phyloP scores from a whole-genome alignment of 78 protist genomes.

The Cavenderia fasciculata region DNA sequence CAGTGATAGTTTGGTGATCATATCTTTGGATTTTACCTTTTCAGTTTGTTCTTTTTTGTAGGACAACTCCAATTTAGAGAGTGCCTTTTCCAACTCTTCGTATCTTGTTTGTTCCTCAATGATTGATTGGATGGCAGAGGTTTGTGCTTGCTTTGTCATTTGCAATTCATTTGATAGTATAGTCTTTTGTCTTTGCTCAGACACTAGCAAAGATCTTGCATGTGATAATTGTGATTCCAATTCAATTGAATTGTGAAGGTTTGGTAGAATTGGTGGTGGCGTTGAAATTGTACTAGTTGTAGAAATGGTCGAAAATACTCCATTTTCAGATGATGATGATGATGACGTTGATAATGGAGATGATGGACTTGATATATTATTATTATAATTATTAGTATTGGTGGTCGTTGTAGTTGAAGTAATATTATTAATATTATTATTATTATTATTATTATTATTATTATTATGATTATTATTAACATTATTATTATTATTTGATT shows the following conservation, averaged over 20 bases:
- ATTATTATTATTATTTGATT: no score
- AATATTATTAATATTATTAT: background rate
- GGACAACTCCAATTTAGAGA: conserved; percentile 3
- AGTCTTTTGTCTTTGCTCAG: conserved; percentile 49
- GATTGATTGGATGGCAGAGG: background rate
- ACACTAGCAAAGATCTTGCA: conserved; percentile 13
- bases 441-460: background rate
- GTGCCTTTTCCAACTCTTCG: conserved; percentile 27
- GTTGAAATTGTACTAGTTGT: background rate
- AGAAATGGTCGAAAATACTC: background rate
- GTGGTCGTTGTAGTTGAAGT: background rate
- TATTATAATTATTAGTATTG: background rate
- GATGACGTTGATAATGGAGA: conserved; percentile 1
- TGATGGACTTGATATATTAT: conserved; percentile 1
- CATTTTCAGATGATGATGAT: background rate
- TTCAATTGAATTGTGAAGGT: background rate
- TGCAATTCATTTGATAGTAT: conserved; percentile 21
- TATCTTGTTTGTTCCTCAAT: conserved; percentile 39
- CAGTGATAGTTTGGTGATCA: background rate
- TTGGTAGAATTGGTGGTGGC: background rate
- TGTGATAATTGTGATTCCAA: conserved; percentile 24
- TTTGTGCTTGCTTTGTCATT: conserved; percentile 7
- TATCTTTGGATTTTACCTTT: conserved; percentile 32
- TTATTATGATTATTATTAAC: background rate
- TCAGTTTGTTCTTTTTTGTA: conserved; percentile 38